These are phyloP conservation scores for Sarocladiaceae sp. DNA, from an alignment of 2,329 filamentous ascomycete genomes.

Conservation along the genomic window DNA sequence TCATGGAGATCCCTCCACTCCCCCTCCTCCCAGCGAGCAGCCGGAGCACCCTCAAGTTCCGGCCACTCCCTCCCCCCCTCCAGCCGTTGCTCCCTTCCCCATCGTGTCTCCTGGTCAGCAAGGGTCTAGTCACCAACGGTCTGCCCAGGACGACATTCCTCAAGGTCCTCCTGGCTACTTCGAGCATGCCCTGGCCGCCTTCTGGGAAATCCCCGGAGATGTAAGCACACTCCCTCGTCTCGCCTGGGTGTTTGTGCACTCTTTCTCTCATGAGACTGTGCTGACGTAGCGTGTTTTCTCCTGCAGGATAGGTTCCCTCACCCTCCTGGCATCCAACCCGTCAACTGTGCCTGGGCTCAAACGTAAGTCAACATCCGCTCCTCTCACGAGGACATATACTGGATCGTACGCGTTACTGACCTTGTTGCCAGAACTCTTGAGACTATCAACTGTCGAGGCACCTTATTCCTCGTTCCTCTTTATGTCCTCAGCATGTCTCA, in stretches of 20 bases:
- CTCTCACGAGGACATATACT: not conserved
- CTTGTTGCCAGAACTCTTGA: not conserved
- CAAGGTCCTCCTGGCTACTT: no score
- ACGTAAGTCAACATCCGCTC: not conserved
- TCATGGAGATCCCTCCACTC: no score
- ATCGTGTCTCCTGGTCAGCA: no score
- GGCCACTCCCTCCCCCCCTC: no score
- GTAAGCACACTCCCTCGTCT: not conserved
- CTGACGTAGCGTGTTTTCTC: not conserved
- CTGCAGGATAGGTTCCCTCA: not conserved
- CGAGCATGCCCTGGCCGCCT: no score
- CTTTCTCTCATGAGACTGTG: not conserved
- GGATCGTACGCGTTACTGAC: not conserved
- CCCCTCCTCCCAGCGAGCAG: no score
- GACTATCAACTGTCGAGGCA: not conserved
- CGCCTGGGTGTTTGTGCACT: not conserved
- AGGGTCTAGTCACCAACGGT: no score
- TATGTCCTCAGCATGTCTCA: slow-evolving; percentile 9
- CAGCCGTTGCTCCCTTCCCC: no score
- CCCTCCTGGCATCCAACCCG: not conserved
- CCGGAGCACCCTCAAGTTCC: no score
- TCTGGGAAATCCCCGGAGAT: not conserved
- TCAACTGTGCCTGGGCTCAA: not conserved
- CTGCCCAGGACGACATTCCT: no score
- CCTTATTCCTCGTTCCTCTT: slow-evolving; percentile 6